phyloP scores from a whole-genome alignment of 176 grass and related monocot species.

The barley (Hordeum vulgare) region MorexV3_pseudomolecules_assembly NC_058519.1:163478105-163478604 shows the following conservation, averaged over 20 bases:
- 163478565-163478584: neutral
- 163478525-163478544: neutral
- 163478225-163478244: neutral
- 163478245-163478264: neutral
- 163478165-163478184: constrained; percentile 31
- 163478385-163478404: neutral
- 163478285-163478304: constrained; percentile 3
- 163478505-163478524: neutral
- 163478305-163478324: constrained; percentile 1
- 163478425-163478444: constrained; percentile 3
- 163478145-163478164: neutral
- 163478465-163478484: neutral
- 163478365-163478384: neutral
- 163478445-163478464: neutral
- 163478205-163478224: neutral
- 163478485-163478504: neutral
- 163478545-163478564: neutral
- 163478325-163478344: neutral
- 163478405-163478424: neutral
- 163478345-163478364: neutral
- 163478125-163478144: neutral
- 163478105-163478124: constrained; percentile 9
- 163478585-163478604: neutral
- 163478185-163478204: neutral
- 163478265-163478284: neutral